Percentiles rank a stretch among this genome's conserved stretches.
phyloP scores from a whole-genome alignment of 441 rosid species.

The Melianthus villosus region DNA sequence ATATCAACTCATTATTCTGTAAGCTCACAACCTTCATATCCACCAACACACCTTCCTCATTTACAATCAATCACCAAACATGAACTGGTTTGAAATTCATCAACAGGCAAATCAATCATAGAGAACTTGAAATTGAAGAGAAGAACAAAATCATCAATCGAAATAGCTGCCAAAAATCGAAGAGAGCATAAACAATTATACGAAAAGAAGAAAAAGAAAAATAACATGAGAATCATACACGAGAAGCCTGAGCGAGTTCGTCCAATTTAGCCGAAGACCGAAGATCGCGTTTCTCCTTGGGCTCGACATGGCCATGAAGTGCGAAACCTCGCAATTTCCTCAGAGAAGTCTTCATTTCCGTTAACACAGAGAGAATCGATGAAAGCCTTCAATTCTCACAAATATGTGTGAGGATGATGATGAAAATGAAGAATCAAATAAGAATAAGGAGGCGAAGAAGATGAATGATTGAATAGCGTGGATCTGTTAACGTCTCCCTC shows the following conservation, averaged over 20 bases:
- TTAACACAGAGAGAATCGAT: background rate
- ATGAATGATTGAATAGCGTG: too few species aligned
- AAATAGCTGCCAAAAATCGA: too few species aligned
- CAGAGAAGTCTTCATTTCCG: slow-evolving; percentile 53
- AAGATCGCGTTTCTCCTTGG: slow-evolving; percentile 30
- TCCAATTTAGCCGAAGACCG: slow-evolving; percentile 31
- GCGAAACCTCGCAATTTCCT: slow-evolving; percentile 48
- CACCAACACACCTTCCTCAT: background rate
- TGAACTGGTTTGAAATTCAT: too few species aligned
- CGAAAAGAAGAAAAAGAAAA: background rate
- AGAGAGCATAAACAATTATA: slow-evolving; percentile 1
- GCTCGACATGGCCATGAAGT: slow-evolving; percentile 30
- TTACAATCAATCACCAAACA: background rate
- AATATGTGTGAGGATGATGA: too few species aligned
- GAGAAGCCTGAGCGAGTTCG: slow-evolving; percentile 63
- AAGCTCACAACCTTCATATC: background rate
- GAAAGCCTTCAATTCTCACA: too few species aligned
- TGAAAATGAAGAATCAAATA: background rate
- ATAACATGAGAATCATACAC: slow-evolving; percentile 20
- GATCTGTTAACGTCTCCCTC: too few species aligned
- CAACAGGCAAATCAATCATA: too few species aligned
- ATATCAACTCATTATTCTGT: background rate
- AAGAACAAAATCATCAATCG: too few species aligned
- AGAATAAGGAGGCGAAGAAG: background rate
- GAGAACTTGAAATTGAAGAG: too few species aligned